Conservation (phyloP, 129 eudicot species). For the Flaveria brownii region DNA sequence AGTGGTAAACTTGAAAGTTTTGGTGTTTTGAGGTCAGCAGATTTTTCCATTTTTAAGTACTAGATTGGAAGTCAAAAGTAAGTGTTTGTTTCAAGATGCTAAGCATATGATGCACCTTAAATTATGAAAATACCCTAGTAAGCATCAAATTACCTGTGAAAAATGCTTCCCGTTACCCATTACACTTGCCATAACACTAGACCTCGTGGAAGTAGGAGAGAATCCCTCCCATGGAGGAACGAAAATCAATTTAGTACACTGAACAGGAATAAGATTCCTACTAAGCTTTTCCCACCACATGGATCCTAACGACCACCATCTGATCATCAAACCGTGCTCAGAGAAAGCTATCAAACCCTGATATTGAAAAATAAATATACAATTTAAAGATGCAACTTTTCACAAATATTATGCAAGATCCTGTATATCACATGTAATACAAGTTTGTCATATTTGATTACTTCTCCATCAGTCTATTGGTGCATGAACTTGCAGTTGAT, state of each 20-base stretch:
- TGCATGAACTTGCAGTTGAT: not conserved
- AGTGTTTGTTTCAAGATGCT: slow-evolving; percentile 4
- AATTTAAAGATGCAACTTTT: not conserved
- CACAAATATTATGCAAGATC: not conserved
- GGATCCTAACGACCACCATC: slow-evolving; percentile 99
- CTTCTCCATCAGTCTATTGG: not conserved
- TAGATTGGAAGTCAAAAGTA: slow-evolving; percentile 6
- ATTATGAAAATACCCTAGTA: slow-evolving; percentile 1
- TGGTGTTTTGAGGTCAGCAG: not conserved
- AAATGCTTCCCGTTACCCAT: slow-evolving; percentile 49
- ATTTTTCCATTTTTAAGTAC: not conserved
- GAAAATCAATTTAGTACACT: slow-evolving; percentile 87
- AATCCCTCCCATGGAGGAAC: slow-evolving; percentile 99
- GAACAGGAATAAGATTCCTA: slow-evolving; percentile 87
- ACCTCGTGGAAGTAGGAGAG: slow-evolving; percentile 84
- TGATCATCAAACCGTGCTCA: slow-evolving; percentile 84
- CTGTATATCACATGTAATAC: not conserved
- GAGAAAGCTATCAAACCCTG: slow-evolving; percentile 97
- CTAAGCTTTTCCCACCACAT: slow-evolving; percentile 98
- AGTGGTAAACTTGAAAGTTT: not conserved
- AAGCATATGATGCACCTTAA: not conserved
- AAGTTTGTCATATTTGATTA: not conserved
- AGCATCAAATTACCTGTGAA: slow-evolving; percentile 48
- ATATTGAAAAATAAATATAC: slow-evolving; percentile 13
- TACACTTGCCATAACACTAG: slow-evolving; percentile 80